A percentile compares a stretch with the other conserved stretches of the same genome.
These are phyloP conservation scores for Blastobotrys persicus DNA, from an alignment of 1,139 yeast genomes.

Conservation along the genomic window DNA sequence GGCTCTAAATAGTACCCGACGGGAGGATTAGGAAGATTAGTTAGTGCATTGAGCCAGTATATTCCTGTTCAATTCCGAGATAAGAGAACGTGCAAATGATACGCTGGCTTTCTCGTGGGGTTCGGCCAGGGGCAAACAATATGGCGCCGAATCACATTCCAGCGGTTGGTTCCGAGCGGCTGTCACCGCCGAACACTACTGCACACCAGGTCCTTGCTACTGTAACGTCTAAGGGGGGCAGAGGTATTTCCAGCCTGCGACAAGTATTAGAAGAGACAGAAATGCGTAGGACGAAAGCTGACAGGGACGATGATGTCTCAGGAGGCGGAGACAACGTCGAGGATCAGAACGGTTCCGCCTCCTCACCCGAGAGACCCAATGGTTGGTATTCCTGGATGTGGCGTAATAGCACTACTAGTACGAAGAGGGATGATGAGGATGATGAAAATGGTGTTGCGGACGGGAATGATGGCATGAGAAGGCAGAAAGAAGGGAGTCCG, in stretches of 20 bases:
- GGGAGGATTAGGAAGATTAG: too few species aligned
- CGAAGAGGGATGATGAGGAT: background rate
- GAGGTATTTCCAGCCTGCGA: background rate
- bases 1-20: too few species aligned
- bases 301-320: background rate
- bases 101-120: background rate
- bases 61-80: too few species aligned
- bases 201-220: background rate
- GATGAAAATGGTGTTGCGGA: background rate
- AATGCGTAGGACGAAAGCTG: background rate
- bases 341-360: background rate
- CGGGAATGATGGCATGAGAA: background rate
- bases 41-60: too few species aligned
- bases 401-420: conserved; percentile 2
- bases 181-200: background rate
- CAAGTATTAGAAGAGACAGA: background rate
- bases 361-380: background rate
- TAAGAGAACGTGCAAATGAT: background rate
- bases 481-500: background rate
- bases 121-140: background rate
- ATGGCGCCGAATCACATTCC: background rate
- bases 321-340: background rate
- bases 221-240: background rate
- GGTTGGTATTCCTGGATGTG: conserved; percentile 20
- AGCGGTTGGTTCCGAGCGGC: background rate